Evolutionary conservation across 2,329 filamentous ascomycete genomes (phyloP), one percentile per base, ranked within the genome.

Genomic region (Fusarium sp.): DNA sequence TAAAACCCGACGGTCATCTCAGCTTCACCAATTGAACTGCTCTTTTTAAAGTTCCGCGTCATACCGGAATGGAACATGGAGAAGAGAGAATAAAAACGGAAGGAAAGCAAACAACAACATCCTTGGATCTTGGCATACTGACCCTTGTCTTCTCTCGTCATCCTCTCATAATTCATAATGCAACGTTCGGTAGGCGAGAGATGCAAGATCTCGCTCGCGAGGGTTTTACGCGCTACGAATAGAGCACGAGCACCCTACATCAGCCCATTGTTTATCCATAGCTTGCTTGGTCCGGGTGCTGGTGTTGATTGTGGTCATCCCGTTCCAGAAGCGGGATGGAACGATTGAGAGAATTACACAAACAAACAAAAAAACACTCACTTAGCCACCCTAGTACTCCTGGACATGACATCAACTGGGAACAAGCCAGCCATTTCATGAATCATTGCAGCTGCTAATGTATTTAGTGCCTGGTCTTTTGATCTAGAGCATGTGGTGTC

Each of bases 291-390:
- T 43, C 47, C 43, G 35, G 43, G 50, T 55, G 27, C 49, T 53
- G 54, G 36, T 55, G 67, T 33, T 17, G 31, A 15, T 33, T 33
- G 31, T 47, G 56, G 59, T 50, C 33, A 46, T 55, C 58, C 48
- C 50, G 58, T 72, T 72, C 69, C 66, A 72, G 69, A 72, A 70
- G 63, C 23, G 54, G 66, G 37, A 71, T 71, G 66, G 68, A 69
- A 69, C 63, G 62, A 71, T 66, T 67, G 48, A 65, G 54, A 66
- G 55, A 59, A 59, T 47, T 45, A 51, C 49, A 42, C n/a, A n/a
- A n/a, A n/a, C n/a, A n/a, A n/a, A n/a, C n/a, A 17, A 13, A 6
- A 21, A 45, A 43, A 33, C 33, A 17, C 33, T 39, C 49, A 31
- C 35, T 31, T 37, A 6, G 3, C 8, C 7, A 25, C 3, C 25